Evolutionary conservation across 2,329 filamentous ascomycete genomes (phyloP), one percentile per base, ranked within the genome.

Genomic region (Paraconiothyrium sp.): DNA sequence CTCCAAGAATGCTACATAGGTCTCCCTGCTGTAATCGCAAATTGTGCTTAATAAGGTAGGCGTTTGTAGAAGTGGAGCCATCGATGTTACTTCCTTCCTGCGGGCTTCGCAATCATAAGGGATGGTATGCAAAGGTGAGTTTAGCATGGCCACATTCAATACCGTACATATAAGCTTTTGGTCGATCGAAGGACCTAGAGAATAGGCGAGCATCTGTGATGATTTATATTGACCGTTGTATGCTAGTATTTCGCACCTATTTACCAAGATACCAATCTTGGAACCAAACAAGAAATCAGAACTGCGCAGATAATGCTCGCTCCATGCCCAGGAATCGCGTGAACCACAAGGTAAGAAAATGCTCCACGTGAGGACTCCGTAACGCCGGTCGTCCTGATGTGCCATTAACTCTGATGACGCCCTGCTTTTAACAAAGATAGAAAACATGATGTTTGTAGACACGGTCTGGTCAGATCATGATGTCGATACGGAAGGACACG

Each of bases 301-400:
- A 50, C 13, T 30, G 20, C 14, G 13, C 35, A 44, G 37, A 44
- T 34, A 43, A 44, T 55, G 52, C 41, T 43, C 39, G 16, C 14
- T 30, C 39, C 43, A 54, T 44, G 51, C 39, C 51, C 34, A 46
- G 7, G 16, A 47, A 55, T 37, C 20, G 11, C 14, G 13, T 22
- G 35, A 16, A 35, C 37, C 30, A 16, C 34, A 6, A 16, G 22
- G 41, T 24, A 47, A 37, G 41, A 22, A 22, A 20, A 24, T 41
- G n/a, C 39, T 46, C 27, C 27, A 24, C n/a, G 14, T 16, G 39
- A 24, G 16, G 32, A 56, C 54, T 56, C 41, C 54, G 20, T 16
- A 47, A 56, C 54, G 54, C 54, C 54, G 30, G 32, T 34, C 43
- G 16, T 46, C 41, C 7, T 20, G 11, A 7, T 41, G 10, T 16